phyloP scores from a whole-genome alignment of 495 filamentous ascomycete genomes.

The Parathielavia hyrcaniae region DNA sequence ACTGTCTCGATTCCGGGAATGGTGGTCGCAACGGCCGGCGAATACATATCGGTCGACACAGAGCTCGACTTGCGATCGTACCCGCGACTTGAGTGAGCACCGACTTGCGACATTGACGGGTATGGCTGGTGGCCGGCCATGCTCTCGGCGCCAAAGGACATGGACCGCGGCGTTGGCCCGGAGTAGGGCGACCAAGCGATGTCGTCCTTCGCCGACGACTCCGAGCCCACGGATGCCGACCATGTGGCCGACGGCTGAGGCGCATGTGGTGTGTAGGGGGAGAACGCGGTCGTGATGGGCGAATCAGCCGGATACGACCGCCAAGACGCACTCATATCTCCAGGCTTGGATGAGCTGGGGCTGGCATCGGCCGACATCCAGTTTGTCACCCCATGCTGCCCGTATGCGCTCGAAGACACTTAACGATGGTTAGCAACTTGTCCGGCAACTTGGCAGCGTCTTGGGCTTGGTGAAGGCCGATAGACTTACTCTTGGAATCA shows the following conservation, averaged over 20 bases:
- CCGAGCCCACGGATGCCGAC: constrained; percentile 32
- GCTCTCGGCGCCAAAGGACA: constrained; percentile 41
- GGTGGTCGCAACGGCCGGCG: constrained; percentile 34
- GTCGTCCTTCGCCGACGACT: constrained; percentile 31
- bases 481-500: constrained; percentile 39
- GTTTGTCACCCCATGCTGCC: constrained; percentile 36
- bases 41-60: constrained; percentile 35
- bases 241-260: constrained; percentile 38
- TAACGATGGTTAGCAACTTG: constrained; percentile 29
- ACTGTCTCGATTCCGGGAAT: constrained; percentile 37
- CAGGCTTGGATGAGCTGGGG: constrained; percentile 32
- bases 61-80: constrained; percentile 36
- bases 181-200: constrained; percentile 38
- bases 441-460: background rate
- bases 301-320: constrained; percentile 36
- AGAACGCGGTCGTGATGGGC: constrained; percentile 38
- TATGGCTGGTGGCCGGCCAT: constrained; percentile 31
- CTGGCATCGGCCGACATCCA: constrained; percentile 42
- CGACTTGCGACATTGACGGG: constrained; percentile 30
- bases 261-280: constrained; percentile 37
- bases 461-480: background rate
- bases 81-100: constrained; percentile 23
- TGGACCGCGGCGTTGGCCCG: constrained; percentile 37
- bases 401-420: constrained; percentile 38
- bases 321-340: constrained; percentile 36